These are phyloP conservation scores for Babesia bigemina DNA, from an alignment of 169 alveolate species.

Conservation along the genomic window DNA sequence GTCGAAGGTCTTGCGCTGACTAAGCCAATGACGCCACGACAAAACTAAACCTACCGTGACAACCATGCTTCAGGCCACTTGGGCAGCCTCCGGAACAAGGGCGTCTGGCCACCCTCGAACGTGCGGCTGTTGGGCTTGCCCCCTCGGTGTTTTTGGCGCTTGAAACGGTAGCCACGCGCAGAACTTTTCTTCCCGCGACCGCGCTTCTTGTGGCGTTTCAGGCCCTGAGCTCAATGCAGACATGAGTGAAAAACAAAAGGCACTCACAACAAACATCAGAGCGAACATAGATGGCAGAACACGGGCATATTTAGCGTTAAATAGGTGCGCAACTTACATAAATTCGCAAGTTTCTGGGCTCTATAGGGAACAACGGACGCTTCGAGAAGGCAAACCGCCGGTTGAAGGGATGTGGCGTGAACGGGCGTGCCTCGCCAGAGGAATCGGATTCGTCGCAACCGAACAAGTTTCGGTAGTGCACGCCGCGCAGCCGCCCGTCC, in stretches of 20 bases:
- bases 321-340: conserved; percentile 35
- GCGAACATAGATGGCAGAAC: not conserved
- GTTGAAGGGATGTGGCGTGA: conserved; percentile 80
- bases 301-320: not conserved
- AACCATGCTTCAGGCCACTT: conserved; percentile 85
- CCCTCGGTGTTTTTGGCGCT: conserved; percentile 72
- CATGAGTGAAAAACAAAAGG: not conserved
- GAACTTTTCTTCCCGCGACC: conserved; percentile 83
- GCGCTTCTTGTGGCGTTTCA: conserved; percentile 73
- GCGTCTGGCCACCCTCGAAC: conserved; percentile 83
- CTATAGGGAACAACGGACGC: conserved; percentile 82
- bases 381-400: conserved; percentile 80
- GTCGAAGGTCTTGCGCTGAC: conserved; percentile 78
- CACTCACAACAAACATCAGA: not conserved
- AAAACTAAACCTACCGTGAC: conserved; percentile 27
- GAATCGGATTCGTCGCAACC: conserved; percentile 8
- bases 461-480: conserved; percentile 30
- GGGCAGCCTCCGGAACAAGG: conserved; percentile 79
- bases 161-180: conserved; percentile 79
- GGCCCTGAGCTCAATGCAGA: conserved; percentile 57
- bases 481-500: conserved; percentile 59
- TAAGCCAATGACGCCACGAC: not conserved
- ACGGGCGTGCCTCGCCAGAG: not conserved
- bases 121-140: conserved; percentile 79
- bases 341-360: conserved; percentile 78